These are phyloP conservation scores for Pyronema omphalodes DNA, from an alignment of 495 filamentous ascomycete species.

Conservation along the genomic window DNA sequence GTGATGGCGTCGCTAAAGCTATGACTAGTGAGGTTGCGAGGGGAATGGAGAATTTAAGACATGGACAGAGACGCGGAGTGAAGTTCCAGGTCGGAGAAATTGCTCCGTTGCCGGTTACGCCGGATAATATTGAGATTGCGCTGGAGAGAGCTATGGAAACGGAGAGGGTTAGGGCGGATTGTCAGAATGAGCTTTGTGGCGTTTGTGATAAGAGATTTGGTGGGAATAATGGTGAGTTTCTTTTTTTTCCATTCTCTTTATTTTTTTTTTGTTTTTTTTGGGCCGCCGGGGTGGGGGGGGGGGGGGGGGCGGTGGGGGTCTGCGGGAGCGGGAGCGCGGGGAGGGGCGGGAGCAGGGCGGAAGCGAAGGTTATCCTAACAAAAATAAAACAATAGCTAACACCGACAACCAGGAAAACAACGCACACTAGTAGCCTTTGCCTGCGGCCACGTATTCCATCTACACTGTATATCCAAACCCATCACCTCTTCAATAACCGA, in stretches of 20 bases:
- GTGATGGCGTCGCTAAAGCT: conserved; percentile 71
- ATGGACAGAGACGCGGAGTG: conserved; percentile 62
- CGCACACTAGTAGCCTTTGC: conserved; percentile 68
- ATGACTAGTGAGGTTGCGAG: conserved; percentile 68
- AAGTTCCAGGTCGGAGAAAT: conserved; percentile 52
- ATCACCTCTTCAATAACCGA: conserved; percentile 27
- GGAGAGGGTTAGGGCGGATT: conserved; percentile 22
- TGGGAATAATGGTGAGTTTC: conserved; percentile 20
- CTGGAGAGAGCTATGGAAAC: conserved; percentile 20
- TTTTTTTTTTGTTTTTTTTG: not conserved
- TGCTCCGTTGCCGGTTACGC: not conserved
- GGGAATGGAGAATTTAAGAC: conserved; percentile 59
- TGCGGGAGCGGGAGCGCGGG: too few species aligned
- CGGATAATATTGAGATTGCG: conserved; percentile 7
- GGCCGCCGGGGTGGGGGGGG: too few species aligned
- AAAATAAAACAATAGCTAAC: too few species aligned
- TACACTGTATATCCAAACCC: conserved; percentile 44
- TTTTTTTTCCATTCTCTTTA: conserved; percentile 27
- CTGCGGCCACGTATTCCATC: conserved; percentile 81
- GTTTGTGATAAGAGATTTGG: conserved; percentile 18
- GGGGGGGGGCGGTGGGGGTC: too few species aligned
- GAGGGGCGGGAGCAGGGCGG: too few species aligned
- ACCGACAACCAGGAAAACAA: conserved; percentile 36
- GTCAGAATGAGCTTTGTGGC: conserved; percentile 24
- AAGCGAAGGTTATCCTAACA: too few species aligned